Evolutionary conservation across 441 rosid genomes (phyloP).

Genomic region (Dalechampia spathulata): DNA sequence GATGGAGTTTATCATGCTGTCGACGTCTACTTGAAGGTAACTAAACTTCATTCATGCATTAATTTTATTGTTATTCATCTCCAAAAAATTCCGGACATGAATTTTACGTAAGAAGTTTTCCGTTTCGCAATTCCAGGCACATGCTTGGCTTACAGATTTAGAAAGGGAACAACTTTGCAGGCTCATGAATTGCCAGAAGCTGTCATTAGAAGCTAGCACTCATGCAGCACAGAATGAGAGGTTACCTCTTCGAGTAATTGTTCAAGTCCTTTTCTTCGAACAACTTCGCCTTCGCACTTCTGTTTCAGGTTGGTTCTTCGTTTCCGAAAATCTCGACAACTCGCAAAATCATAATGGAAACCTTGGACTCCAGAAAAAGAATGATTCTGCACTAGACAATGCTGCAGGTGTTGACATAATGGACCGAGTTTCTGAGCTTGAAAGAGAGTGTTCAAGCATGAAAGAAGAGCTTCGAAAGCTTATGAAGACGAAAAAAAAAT

Average conservation of each 20-base stretch:
- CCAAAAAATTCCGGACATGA: no score
- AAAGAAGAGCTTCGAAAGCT: slow-evolving; percentile 75
- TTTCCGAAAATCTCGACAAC: slow-evolving; percentile 49
- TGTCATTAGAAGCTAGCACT: slow-evolving; percentile 85
- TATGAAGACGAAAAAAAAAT: slow-evolving; percentile 51
- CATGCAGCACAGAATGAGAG: slow-evolving; percentile 97
- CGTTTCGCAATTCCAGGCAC: slow-evolving; percentile 46
- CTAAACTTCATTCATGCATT: neutral
- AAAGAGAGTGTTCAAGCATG: slow-evolving; percentile 65
- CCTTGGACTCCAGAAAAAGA: slow-evolving; percentile 31
- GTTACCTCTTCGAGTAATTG: slow-evolving; percentile 75
- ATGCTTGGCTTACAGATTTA: slow-evolving; percentile 74
- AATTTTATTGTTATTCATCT: no score
- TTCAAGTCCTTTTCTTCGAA: slow-evolving; percentile 88
- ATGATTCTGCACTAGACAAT: slow-evolving; percentile 13
- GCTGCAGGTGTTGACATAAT: slow-evolving; percentile 33
- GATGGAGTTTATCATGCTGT: slow-evolving; percentile 90
- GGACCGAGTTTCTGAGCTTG: slow-evolving; percentile 65
- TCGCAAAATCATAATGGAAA: slow-evolving; percentile 28
- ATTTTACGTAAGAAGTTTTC: no score
- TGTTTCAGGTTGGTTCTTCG: slow-evolving; percentile 61
- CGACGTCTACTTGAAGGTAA: slow-evolving; percentile 82
- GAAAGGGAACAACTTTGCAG: slow-evolving; percentile 79
- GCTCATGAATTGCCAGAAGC: slow-evolving; percentile 87
- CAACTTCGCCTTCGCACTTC: slow-evolving; percentile 86